Evolutionary conservation across 2,329 filamentous ascomycete species (phyloP).

Genomic region (Penicillium glabrum): DNA sequence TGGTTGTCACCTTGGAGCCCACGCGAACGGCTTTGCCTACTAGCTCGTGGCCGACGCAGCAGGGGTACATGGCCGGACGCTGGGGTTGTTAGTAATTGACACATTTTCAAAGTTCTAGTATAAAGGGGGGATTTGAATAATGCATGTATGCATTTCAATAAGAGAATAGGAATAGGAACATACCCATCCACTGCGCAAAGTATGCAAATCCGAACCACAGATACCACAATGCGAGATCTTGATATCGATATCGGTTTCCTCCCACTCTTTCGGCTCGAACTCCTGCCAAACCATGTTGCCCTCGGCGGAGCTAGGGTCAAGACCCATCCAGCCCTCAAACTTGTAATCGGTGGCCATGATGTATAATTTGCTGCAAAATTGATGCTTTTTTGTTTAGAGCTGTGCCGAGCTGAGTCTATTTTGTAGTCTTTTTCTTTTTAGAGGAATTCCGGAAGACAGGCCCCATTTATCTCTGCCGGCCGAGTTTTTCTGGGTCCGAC

Average conservation of each 20-base stretch:
- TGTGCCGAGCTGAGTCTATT: not conserved
- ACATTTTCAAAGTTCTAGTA: not conserved
- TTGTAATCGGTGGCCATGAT: slow-evolving; percentile 44
- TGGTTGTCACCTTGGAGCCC: slow-evolving; percentile 43
- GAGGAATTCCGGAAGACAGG: not conserved
- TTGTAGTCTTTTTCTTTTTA: not conserved
- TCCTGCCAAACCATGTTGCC: slow-evolving; percentile 58
- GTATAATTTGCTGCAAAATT: not conserved
- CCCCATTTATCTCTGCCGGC: not conserved
- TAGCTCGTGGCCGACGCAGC: slow-evolving; percentile 66
- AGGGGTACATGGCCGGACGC: slow-evolving; percentile 38
- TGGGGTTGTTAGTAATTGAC: slow-evolving; percentile 4
- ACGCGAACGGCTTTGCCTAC: slow-evolving; percentile 61
- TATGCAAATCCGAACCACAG: slow-evolving; percentile 63
- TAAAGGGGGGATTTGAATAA: not conserved
- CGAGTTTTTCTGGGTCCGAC: not conserved
- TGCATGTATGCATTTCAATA: too few species aligned
- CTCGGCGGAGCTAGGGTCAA: slow-evolving; percentile 48
- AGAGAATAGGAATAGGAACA: slow-evolving; percentile 3
- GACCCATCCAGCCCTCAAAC: slow-evolving; percentile 60
- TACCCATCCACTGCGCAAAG: slow-evolving; percentile 51
- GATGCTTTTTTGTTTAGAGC: too few species aligned
- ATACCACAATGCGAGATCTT: slow-evolving; percentile 64
- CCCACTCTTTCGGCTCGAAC: slow-evolving; percentile 65
- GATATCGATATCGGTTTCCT: slow-evolving; percentile 66